Evolutionary conservation across 2,329 filamentous ascomycete species (phyloP), one percentile per base, ranked within the genome.

Genomic region (Ceratocystis lukuohia): DNA sequence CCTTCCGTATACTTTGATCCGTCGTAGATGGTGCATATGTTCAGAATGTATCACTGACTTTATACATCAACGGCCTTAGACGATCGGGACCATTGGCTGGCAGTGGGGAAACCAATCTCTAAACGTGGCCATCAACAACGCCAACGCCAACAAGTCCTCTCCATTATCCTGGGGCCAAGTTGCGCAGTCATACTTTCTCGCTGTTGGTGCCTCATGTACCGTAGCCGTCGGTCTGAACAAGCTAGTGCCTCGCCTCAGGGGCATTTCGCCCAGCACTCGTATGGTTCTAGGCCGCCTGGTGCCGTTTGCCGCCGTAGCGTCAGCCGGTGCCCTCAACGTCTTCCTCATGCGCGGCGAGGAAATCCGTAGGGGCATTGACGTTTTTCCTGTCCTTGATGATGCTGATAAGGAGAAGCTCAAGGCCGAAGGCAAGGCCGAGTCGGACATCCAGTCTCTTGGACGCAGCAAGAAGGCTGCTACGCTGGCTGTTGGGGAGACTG

Each of bases 271-370:
- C 0, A 84, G 84, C 65, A 88, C 92, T 2, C 86, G 86, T 68
- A 82, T 87, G 48, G 84, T 95, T 22, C 84, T 97, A 2, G 82
- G 85, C 65, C 87, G 94, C n/a, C 83, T 99, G 7, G 92, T 97
- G 5, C 94, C 94, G 30, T 99, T 99, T 74, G 94, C 93, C 0
- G 94, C 94, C 12, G 94, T 99, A 10, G 93, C 93, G 37, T 89
- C 86, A 68, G 94, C 94, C 3, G 92, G 91, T 72, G 91, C 87
- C 1, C 81, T 99, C 69, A 99, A 99, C 76, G 94, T 96, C 30
- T 95, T 96, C 77, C 83, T 99, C 66, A 99, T 99, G 94, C 90
- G 94, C 68, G 88, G 91, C 69, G 93, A 96, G 76, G 94, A 99
- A 78, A 97, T 99, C 72, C 84, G 89, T 72, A 84, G 84, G 69